Evolutionary conservation across 805 yeast genomes (phyloP).

Genomic region (Candida cerambycidarum): DNA sequence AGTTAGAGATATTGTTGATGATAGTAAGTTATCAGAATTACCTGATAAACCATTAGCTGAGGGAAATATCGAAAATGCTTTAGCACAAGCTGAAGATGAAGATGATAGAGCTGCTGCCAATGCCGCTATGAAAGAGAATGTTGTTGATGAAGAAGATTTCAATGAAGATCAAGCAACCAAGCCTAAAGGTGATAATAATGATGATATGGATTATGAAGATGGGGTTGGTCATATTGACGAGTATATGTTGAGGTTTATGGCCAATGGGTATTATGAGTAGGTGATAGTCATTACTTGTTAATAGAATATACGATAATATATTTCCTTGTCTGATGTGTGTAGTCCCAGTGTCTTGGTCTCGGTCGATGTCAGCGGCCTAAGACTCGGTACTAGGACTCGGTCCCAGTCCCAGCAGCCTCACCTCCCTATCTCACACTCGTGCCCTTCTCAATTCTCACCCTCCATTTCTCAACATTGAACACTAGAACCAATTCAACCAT

Average conservation of each 20-base stretch:
- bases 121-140: conserved; percentile 82
- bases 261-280: conserved; percentile 63
- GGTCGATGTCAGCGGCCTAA: no score
- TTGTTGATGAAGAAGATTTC: conserved; percentile 84
- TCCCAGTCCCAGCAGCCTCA: no score
- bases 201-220: conserved; percentile 51
- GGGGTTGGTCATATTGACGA: conserved; percentile 87
- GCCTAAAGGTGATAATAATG: conserved; percentile 24
- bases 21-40: conserved; percentile 38
- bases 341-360: no score
- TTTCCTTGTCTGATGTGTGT: no score
- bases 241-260: conserved; percentile 90
- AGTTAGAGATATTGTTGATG: conserved; percentile 80
- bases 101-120: conserved; percentile 89
- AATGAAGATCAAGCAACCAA: conserved; percentile 44
- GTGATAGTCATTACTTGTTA: not conserved
- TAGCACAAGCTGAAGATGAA: conserved; percentile 94
- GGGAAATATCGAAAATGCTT: conserved; percentile 52
- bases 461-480: not conserved
- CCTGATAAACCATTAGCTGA: conserved; percentile 43
- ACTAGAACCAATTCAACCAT: conserved; percentile 6
- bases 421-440: no score
- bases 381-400: no score
- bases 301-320: no score
- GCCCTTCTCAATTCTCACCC: no score